These are phyloP conservation scores for Coemansia sp. DNA, from an alignment of 192 early-diverging fungal genomes.

Conservation along the genomic window DNA sequence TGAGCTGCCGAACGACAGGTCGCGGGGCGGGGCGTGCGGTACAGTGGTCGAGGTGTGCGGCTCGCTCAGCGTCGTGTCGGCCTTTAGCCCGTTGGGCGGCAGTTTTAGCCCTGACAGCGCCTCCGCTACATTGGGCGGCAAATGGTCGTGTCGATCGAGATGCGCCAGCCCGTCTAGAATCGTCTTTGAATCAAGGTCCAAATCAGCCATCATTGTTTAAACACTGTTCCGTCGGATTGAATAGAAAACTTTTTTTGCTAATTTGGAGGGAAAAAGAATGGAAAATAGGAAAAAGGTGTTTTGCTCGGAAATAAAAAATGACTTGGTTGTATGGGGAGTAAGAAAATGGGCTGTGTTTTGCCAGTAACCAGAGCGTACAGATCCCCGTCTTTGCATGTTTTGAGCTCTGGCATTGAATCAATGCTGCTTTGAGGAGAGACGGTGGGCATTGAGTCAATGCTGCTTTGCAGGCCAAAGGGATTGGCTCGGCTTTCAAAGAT, in stretches of 20 bases:
- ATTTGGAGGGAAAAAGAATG: slow-evolving; percentile 4
- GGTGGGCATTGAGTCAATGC: too few relatives aligned
- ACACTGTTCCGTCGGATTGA: neutral
- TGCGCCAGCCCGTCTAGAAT: slow-evolving; percentile 53
- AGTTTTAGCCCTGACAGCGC: slow-evolving; percentile 6
- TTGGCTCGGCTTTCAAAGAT: too few relatives aligned
- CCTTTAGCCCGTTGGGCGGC: neutral
- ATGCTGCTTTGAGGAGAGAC: neutral
- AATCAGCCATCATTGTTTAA: slow-evolving; percentile 48
- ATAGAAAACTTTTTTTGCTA: slow-evolving; percentile 4
- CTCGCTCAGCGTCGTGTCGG: neutral
- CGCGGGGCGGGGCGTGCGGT: neutral
- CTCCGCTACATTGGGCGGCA: slow-evolving; percentile 32
- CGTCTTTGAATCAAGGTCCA: slow-evolving; percentile 54
- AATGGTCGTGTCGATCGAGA: slow-evolving; percentile 46
- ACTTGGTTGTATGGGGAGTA: neutral
- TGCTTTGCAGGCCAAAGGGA: too few relatives aligned
- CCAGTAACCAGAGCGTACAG: neutral
- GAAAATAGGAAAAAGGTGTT: neutral
- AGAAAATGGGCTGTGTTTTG: neutral
- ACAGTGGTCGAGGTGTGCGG: neutral
- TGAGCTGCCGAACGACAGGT: neutral
- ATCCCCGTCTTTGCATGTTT: neutral
- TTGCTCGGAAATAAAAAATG: slow-evolving; percentile 10
- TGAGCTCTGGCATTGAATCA: neutral